Evolutionary conservation across 768 basidiomycete species (phyloP).

Genomic region (Rhodotorula diobovata): DNA sequence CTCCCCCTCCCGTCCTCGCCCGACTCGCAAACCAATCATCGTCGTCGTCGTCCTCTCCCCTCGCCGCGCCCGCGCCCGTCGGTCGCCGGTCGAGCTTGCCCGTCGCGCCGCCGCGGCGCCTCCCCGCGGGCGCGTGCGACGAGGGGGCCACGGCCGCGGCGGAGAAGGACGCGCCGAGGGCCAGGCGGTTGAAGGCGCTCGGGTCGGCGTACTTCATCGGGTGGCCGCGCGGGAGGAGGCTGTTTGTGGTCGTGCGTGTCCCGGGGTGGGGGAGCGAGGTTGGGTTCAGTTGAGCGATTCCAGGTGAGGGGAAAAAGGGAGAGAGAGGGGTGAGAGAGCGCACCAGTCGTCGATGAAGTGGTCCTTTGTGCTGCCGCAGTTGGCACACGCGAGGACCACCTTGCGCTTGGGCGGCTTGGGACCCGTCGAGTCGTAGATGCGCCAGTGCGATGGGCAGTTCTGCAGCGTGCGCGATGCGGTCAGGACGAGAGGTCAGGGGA

Average conservation of each 20-base stretch:
- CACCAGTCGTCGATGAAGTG: conserved; percentile 40
- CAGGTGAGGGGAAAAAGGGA: neutral
- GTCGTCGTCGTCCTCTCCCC: conserved; percentile 1
- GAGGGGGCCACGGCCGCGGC: no score
- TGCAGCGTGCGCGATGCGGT: neutral
- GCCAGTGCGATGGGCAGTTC: conserved; percentile 35
- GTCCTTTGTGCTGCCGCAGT: conserved; percentile 32
- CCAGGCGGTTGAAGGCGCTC: conserved; percentile 35
- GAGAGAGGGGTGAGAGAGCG: neutral
- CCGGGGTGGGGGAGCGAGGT: neutral
- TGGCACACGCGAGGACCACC: conserved; percentile 32
- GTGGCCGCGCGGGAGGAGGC: conserved; percentile 33
- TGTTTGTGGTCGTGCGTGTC: no score
- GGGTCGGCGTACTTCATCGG: conserved; percentile 33
- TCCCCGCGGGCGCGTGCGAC: neutral
- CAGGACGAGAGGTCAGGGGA: no score
- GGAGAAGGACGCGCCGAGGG: conserved; percentile 12
- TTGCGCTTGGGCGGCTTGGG: conserved; percentile 35
- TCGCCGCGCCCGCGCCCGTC: neutral
- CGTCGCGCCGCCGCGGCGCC: conserved; percentile 3
- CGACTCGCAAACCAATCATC: conserved; percentile 34
- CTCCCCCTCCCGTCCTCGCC: neutral
- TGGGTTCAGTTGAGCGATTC: neutral
- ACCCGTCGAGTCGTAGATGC: conserved; percentile 31
- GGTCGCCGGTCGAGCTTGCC: conserved; percentile 7